A percentile compares a stretch with the other conserved stretches of the same genome.
Conservation (phyloP, 257 asterid genomes). For the Solanum peruvianum region DNA sequence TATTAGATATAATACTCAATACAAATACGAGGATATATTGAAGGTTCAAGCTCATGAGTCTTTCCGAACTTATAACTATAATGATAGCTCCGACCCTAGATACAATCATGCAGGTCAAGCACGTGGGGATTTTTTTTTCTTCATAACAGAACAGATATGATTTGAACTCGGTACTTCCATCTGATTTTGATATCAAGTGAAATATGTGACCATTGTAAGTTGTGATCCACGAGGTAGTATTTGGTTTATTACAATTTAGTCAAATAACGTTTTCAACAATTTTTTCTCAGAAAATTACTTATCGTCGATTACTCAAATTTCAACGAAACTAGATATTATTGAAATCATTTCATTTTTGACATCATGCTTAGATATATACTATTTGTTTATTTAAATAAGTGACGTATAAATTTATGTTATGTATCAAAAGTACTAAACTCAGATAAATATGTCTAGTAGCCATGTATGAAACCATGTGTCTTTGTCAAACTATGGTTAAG, state of each 20-base stretch:
- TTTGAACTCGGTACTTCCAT: background rate
- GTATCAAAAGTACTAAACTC: background rate
- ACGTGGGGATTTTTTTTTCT: background rate
- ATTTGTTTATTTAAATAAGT: background rate
- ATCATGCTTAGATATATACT: background rate
- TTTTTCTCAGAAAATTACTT: background rate
- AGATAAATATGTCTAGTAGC: too few species aligned
- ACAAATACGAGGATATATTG: background rate
- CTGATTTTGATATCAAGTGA: background rate
- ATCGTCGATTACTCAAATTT: background rate
- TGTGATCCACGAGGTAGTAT: background rate
- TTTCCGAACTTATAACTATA: too few species aligned
- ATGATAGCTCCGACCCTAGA: background rate
- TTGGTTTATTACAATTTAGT: background rate
- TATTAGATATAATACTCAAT: background rate
- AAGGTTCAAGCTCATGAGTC: background rate
- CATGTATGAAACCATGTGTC: background rate
- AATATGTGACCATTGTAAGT: background rate
- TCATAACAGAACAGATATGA: background rate
- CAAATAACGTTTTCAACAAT: background rate
- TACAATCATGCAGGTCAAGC: background rate
- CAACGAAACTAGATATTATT: background rate
- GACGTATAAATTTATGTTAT: background rate
- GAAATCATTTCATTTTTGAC: background rate
- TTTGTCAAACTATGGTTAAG: background rate